Conservation (phyloP, 2,329 filamentous ascomycete genomes). For the Xylariales sp. region DNA sequence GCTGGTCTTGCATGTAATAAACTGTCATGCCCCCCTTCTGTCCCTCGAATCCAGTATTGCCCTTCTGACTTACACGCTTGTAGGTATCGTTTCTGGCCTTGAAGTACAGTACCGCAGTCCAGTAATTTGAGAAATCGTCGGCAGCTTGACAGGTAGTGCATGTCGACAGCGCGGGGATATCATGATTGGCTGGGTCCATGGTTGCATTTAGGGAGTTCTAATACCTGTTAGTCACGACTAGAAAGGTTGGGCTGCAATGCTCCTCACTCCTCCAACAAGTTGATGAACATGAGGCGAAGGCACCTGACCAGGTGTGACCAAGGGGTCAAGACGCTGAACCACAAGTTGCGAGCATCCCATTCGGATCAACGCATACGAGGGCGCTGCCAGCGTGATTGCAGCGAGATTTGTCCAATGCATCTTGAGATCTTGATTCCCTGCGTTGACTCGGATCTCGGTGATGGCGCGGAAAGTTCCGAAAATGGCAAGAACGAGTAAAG, state of each 20-base stretch:
- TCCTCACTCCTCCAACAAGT: slow-evolving; percentile 5
- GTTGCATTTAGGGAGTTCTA: background rate
- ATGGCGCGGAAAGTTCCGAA: too few species aligned
- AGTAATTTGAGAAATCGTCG: slow-evolving; percentile 31
- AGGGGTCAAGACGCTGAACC: slow-evolving; percentile 6
- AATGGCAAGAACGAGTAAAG: too few species aligned
- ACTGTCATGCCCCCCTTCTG: slow-evolving; percentile 37
- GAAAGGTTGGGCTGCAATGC: too few species aligned
- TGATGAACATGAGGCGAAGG: slow-evolving; percentile 6
- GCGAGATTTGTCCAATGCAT: background rate
- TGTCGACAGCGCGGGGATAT: slow-evolving; percentile 20
- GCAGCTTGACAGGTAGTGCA: slow-evolving; percentile 33
- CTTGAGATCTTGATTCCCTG: too few species aligned
- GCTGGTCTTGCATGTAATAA: slow-evolving; percentile 34
- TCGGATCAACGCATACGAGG: background rate
- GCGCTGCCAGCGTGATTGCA: background rate
- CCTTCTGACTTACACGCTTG: slow-evolving; percentile 15
- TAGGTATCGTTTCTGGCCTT: slow-evolving; percentile 22
- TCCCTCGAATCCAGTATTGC: slow-evolving; percentile 22
- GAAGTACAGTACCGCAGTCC: slow-evolving; percentile 30
- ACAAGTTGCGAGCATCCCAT: slow-evolving; percentile 4
- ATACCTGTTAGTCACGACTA: too few species aligned
- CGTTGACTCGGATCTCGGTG: too few species aligned
- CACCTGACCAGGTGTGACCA: slow-evolving; percentile 4
- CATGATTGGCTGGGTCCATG: slow-evolving; percentile 7